Base-by-base conservation (phyloP, 805 yeast species). In the Wickerhamomyces silvicola region DNA sequence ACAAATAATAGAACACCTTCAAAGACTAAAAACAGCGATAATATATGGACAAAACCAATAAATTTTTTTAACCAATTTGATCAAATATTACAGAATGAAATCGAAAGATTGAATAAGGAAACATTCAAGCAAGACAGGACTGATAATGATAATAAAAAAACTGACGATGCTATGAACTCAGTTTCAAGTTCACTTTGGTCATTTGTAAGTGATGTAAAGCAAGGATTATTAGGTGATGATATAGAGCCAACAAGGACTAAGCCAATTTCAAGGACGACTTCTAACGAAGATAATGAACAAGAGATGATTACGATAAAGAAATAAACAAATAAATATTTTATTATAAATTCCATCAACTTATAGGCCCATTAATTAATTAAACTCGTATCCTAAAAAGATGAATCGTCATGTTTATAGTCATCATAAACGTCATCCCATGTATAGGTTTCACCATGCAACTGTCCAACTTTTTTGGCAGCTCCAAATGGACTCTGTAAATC, bases 31-130 rank as follows among this genome's bases (percentile, higher is more conserved):
- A 44, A 41, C 35, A 34, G 50, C 18, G 35, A 41, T 4, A 62
- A 66, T 12, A 45, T 59, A 12, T 63, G 68, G 67, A 54, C 75
- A 4, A 76, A 70, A 43, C 81, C 86, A 1, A 59, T 80, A 27
- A 70, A 65, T 28, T 61, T 78, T 31, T 64, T 81, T 28, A 84
- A 77, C 43, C 84, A 77, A 39, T 69, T 81, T 46, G 90, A 81
- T 50, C 74, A 70, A 32, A 61, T 78, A 54, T 59, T 81, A 20
- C 84, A 75, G 47, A 70, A 66, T 36, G 87, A 80, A 50, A 62
- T 81, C 35, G 87, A 79, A 42, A 74, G 68, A 39, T 56, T 69
- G 16, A 59, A 39, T 25, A 43, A 42, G 22, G 47, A 42, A 18
- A 46, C 45, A 2, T 41, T 40, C 30, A 22, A 14, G 25, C 23